Percentiles rank a stretch among this genome's conserved stretches.
Conservation (phyloP, 1,284 basidiomycete genomes). For the Trametes versicolor region DNA sequence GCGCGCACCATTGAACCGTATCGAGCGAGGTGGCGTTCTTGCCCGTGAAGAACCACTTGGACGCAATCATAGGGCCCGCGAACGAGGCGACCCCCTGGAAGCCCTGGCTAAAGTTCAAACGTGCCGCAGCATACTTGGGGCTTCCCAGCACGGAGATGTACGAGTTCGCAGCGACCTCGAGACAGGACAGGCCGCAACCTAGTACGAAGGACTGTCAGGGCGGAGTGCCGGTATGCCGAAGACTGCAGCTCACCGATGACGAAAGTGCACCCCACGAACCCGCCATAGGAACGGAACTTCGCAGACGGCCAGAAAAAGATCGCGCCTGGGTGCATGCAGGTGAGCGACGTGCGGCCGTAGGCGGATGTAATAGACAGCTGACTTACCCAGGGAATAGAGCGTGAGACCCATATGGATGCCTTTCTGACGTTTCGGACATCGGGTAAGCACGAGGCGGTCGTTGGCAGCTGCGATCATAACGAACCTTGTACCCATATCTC, state of each 20-base stretch:
- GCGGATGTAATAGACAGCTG: constrained; percentile 16
- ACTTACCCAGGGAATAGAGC: constrained; percentile 71
- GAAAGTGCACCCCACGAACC: constrained; percentile 79
- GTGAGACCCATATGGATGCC: constrained; percentile 76
- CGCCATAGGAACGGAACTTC: constrained; percentile 71
- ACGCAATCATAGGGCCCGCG: constrained; percentile 83
- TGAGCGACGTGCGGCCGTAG: constrained; percentile 16
- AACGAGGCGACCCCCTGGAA: constrained; percentile 86
- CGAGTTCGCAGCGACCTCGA: constrained; percentile 83
- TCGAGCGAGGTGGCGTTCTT: constrained; percentile 68
- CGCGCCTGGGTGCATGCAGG: constrained; percentile 53
- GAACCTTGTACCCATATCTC: constrained; percentile 67
- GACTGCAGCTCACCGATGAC: constrained; percentile 58
- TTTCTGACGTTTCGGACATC: constrained; percentile 48
- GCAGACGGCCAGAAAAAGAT: constrained; percentile 88
- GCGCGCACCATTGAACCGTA: constrained; percentile 74
- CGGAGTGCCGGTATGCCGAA: constrained; percentile 5
- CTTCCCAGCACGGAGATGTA: constrained; percentile 79
- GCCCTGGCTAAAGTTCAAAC: constrained; percentile 85
- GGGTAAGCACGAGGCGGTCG: constrained; percentile 9
- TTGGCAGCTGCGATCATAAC: constrained; percentile 15
- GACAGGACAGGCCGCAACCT: constrained; percentile 77
- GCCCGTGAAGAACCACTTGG: constrained; percentile 77
- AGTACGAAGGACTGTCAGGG: constrained; percentile 27
- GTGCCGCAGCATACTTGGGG: constrained; percentile 77